Conservation (phyloP, 2,329 filamentous ascomycete species). For the Nigrospora sphaerica region DNA sequence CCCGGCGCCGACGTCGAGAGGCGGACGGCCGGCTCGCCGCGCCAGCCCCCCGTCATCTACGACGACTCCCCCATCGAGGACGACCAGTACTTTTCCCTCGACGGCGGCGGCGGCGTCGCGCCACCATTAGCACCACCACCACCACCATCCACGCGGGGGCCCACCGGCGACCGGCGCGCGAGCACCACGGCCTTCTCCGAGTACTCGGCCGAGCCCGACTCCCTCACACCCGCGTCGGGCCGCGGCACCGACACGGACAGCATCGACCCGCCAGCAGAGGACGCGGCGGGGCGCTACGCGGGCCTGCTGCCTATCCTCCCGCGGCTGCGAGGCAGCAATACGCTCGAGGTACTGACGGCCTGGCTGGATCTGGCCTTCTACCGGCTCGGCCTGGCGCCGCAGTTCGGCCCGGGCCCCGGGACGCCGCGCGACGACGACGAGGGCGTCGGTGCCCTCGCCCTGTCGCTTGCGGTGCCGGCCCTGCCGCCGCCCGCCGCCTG, state of each 20-base stretch:
- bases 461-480: background rate
- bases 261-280: slow-evolving; percentile 1
- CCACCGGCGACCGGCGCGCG: background rate
- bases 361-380: slow-evolving; percentile 6
- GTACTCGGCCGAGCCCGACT: background rate
- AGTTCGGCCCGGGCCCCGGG: background rate
- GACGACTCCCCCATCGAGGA: background rate
- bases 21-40: background rate
- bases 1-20: slow-evolving; percentile 4
- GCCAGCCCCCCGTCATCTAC: background rate
- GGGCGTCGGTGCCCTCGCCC: background rate
- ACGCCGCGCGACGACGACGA: background rate
- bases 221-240: background rate
- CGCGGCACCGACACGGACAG: background rate
- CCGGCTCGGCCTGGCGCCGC: slow-evolving; percentile 1
- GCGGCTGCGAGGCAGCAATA: background rate
- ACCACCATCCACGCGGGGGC: too few species aligned
- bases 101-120: background rate
- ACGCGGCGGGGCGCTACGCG: slow-evolving; percentile 14
- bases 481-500: background rate
- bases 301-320: slow-evolving; percentile 12
- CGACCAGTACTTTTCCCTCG: background rate
- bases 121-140: too few species aligned
- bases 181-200: background rate
- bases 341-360: slow-evolving; percentile 3